Evolutionary conservation across 495 filamentous ascomycete species (phyloP).

Genomic region (Penicillium daleae): DNA sequence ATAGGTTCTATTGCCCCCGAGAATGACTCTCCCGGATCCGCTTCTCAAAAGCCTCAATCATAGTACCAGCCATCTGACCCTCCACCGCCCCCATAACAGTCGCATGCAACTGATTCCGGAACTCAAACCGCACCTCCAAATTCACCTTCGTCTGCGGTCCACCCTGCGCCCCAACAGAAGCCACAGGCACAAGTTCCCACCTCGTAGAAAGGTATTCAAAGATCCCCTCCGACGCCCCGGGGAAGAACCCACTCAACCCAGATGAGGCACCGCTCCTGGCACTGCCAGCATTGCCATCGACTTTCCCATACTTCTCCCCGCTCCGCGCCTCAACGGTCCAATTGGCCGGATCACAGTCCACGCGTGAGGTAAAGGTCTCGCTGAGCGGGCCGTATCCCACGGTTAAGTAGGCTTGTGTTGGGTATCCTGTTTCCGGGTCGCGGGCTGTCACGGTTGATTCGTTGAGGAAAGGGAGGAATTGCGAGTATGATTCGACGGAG

Average conservation of each 20-base stretch:
- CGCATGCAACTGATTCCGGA: conserved; percentile 82
- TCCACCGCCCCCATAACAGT: conserved; percentile 77
- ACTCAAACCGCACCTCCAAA: conserved; percentile 76
- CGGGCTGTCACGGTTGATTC: conserved; percentile 70
- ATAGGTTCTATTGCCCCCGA: conserved; percentile 20
- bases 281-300: conserved; percentile 2
- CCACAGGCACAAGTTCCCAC: conserved; percentile 67
- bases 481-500: conserved; percentile 77
- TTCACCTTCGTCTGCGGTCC: conserved; percentile 66
- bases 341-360: conserved; percentile 69
- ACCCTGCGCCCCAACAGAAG: conserved; percentile 28
- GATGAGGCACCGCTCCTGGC: conserved; percentile 2
- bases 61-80: conserved; percentile 78
- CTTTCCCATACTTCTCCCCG: conserved; percentile 52
- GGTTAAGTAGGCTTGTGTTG: conserved; percentile 74
- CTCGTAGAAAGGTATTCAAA: conserved; percentile 77
- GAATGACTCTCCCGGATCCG: conserved; percentile 63
- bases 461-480: conserved; percentile 86
- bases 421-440: conserved; percentile 58
- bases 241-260: conserved; percentile 36
- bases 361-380: conserved; percentile 75
- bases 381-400: conserved; percentile 83
- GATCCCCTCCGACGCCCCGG: conserved; percentile 55
- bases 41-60: conserved; percentile 94
- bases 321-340: conserved; percentile 75